Base-by-base conservation (phyloP, 83 land plant species). In the Picea engelmannii region DNA sequence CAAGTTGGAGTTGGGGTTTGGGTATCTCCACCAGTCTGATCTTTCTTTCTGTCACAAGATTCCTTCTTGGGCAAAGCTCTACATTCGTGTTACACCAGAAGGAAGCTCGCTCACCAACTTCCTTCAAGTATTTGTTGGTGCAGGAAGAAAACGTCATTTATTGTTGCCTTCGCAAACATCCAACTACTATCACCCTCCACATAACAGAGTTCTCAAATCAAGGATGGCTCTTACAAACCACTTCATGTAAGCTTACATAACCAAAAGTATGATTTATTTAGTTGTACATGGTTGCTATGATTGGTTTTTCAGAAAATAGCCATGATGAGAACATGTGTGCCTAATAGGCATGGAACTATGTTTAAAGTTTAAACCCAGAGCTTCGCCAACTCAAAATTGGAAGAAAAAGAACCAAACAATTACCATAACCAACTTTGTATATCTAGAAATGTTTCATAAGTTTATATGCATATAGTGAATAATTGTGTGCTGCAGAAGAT, bases 1-100 rank as follows among this genome's bases (percentile, higher is more conserved):
- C 71, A 2, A 92, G 94, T 35, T 92, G 91, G 92, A 85, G 75
- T 25, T 76, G 82, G 59, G 93, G 93, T 0, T 86, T 87, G 60
- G 89, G 83, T 9, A 71, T 91, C 3, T 86, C 88, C 23, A 83
- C 70, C 0, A 24, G 44, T 13, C 85, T 89, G 23, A 85, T 86
- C 82, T 9, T 79, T 35, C 38, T 35, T 31, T 35, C 38, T 35
- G 38, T 35, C 38, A 35, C 38, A 35, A 35, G 4, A 2, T 91
- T 89, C 82, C 62, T 87, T 6, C 16, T 82, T 90, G 89, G 18
- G 83, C 83, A 21, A 25, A 66, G 0, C 73, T 87, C 5, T 89
- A 91, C 40, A 65, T 35, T 35, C 38, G 4, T 35, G 38, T 35
- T 35, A 35, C 38, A 35, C 38, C 38, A 35, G 38, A 35, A 35